Conservation (phyloP, 441 rosid species). For the Arabidopsis hybrid region DNA sequence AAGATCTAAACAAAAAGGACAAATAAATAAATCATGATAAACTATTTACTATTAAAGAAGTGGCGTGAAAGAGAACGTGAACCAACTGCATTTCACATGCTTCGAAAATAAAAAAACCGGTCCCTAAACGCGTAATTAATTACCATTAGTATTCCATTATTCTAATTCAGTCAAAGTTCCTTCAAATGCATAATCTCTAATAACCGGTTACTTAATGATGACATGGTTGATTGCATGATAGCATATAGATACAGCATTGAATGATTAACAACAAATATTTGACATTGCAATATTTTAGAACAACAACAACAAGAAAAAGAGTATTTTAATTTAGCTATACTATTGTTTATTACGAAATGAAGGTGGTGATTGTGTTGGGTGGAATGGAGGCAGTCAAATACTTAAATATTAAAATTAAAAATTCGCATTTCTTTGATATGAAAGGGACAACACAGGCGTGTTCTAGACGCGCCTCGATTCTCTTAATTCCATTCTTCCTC, state of each 20-base stretch:
- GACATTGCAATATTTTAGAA: conserved; percentile 32
- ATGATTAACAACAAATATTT: conserved; percentile 18
- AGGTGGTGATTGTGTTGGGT: conserved; percentile 42
- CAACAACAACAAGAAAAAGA: neutral
- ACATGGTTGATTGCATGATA: conserved; percentile 32
- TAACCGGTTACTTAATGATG: neutral
- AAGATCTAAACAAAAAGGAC: neutral
- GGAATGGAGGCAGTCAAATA: conserved; percentile 46
- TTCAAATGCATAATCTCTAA: conserved; percentile 1
- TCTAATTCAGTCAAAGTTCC: conserved; percentile 21
- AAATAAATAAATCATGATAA: neutral
- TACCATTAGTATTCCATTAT: neutral
- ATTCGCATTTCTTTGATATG: conserved; percentile 17
- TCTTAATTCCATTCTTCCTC: neutral
- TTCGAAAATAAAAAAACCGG: neutral
- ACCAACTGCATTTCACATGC: conserved; percentile 45
- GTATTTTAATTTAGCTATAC: neutral
- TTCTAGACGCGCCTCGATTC: conserved; percentile 30
- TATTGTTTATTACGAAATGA: neutral
- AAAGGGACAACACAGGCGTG: conserved; percentile 39
- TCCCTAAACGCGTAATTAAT: conserved; percentile 11
- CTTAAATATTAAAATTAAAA: conserved; percentile 1
- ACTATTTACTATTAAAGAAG: neutral
- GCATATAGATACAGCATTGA: conserved; percentile 23
- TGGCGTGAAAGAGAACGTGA: conserved; percentile 37